Conservation (phyloP, 495 filamentous ascomycete species). For the Xylaria intraflava region DNA sequence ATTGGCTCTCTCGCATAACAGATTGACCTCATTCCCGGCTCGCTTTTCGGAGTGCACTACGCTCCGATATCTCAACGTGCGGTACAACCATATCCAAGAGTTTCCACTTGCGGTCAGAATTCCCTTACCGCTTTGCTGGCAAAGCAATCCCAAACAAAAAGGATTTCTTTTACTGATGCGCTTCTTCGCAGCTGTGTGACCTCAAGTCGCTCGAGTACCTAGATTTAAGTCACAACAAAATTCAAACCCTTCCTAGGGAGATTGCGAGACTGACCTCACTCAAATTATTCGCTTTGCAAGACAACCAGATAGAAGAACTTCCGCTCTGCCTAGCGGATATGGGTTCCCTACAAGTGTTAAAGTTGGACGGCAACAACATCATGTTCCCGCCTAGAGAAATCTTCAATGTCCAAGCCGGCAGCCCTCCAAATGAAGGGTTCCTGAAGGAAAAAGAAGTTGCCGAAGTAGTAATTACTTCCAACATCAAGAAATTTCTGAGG, state of each 20-base stretch:
- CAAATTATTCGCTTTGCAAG: conserved; percentile 71
- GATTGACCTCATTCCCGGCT: conserved; percentile 66
- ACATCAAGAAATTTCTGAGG: conserved; percentile 74
- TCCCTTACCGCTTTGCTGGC: neutral
- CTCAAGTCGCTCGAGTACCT: conserved; percentile 84
- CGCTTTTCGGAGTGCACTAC: conserved; percentile 81
- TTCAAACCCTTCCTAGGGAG: conserved; percentile 68
- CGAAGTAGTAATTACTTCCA: conserved; percentile 61
- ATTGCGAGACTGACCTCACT: conserved; percentile 70
- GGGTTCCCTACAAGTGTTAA: conserved; percentile 78
- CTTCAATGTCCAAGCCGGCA: conserved; percentile 41
- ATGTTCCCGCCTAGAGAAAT: conserved; percentile 59
- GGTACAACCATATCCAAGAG: conserved; percentile 78
- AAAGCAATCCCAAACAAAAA: neutral
- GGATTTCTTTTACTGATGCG: neutral
- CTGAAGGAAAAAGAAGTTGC: conserved; percentile 46
- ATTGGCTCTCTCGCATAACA: conserved; percentile 85
- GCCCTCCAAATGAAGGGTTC: conserved; percentile 37
- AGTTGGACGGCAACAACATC: conserved; percentile 80
- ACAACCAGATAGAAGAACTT: conserved; percentile 77
- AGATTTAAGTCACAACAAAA: conserved; percentile 80
- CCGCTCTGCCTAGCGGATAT: conserved; percentile 82
- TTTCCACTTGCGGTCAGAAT: conserved; percentile 74
- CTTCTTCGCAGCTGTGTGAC: conserved; percentile 54
- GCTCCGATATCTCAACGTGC: conserved; percentile 90